Conservation (phyloP, 2,329 filamentous ascomycete genomes). For the Trichoderma endophyticum region DNA sequence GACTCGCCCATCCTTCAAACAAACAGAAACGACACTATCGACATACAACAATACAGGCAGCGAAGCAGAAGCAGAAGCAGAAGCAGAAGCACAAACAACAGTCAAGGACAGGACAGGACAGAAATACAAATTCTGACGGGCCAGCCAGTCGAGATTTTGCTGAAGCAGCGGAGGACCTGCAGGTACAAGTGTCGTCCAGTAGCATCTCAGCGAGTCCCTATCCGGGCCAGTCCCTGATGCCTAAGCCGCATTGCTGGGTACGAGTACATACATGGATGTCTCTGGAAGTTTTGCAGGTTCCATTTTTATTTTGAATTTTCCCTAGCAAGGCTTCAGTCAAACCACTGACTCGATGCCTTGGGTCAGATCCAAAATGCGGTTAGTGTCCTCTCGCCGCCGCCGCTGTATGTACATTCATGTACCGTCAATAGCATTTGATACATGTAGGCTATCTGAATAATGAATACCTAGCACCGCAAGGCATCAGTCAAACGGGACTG, state of each 20-base stretch:
- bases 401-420: not conserved
- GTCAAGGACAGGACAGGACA: not conserved
- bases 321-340: not conserved
- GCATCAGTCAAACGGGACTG: not conserved
- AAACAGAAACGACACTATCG: conserved; percentile 2
- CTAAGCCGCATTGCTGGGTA: not conserved
- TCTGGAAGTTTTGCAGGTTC: not conserved
- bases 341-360: not conserved
- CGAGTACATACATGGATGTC: not conserved
- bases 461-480: not conserved
- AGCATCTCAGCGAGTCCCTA: not conserved
- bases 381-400: not conserved
- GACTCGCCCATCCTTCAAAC: conserved; percentile 19
- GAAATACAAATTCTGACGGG: not conserved
- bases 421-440: not conserved
- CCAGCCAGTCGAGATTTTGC: conserved; percentile 5
- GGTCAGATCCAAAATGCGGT: not conserved
- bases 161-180: not conserved
- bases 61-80: not conserved
- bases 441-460: not conserved
- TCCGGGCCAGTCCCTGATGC: conserved; percentile 7
- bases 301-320: not conserved
- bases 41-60: conserved; percentile 3
- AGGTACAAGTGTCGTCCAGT: not conserved
- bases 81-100: not conserved